Conservation (phyloP, 805 yeast genomes). For the Ogataea nonfermentans region DNA sequence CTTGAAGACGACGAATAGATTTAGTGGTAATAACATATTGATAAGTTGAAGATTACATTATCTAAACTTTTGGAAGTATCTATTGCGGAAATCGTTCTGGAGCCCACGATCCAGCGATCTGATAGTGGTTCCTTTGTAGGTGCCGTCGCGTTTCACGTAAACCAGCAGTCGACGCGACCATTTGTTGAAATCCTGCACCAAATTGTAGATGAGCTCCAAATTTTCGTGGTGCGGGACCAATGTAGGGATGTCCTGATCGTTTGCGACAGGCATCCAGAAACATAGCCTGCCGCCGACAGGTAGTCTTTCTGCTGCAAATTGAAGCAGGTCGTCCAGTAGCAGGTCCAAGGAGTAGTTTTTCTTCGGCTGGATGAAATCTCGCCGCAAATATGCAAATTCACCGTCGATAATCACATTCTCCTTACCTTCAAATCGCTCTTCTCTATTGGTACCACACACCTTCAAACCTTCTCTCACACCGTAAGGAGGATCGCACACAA, state of each 20-base stretch:
- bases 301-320: slow-evolving; percentile 69
- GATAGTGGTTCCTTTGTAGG: slow-evolving; percentile 48
- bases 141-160: slow-evolving; percentile 61
- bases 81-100: slow-evolving; percentile 64
- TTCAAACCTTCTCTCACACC: slow-evolving; percentile 95
- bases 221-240: slow-evolving; percentile 76
- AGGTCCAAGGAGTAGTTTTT: slow-evolving; percentile 82
- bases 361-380: slow-evolving; percentile 89
- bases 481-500: slow-evolving; percentile 96
- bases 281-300: slow-evolving; percentile 78
- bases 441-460: slow-evolving; percentile 77
- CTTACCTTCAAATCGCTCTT: slow-evolving; percentile 63
- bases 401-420: slow-evolving; percentile 78
- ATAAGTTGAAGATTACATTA: slow-evolving; percentile 11
- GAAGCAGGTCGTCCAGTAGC: slow-evolving; percentile 72
- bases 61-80: slow-evolving; percentile 67
- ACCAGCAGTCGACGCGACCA: slow-evolving; percentile 90
- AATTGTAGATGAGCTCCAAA: slow-evolving; percentile 64
- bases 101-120: slow-evolving; percentile 44
- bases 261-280: slow-evolving; percentile 98
- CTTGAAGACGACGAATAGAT: slow-evolving; percentile 58
- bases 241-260: slow-evolving; percentile 62
- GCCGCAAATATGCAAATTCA: slow-evolving; percentile 67
- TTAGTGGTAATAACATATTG: slow-evolving; percentile 20
- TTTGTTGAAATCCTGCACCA: slow-evolving; percentile 86